Base-by-base conservation (phyloP, 2,329 filamentous ascomycete species). In the Aspergillus ibericus region DNA sequence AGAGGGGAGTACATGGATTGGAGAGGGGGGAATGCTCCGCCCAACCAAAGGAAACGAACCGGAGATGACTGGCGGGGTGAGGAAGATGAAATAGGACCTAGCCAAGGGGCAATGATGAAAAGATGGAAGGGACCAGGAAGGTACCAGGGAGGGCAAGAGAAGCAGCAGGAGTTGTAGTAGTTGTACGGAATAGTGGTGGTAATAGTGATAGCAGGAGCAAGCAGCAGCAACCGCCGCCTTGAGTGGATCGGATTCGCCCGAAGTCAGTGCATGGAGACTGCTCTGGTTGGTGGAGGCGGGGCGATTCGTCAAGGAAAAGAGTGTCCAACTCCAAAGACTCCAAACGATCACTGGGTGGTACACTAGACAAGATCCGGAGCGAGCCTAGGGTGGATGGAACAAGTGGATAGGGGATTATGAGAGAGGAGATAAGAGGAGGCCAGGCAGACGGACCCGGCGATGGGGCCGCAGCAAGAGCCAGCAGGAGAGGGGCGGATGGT, bases 171-270 rank as follows among this genome's bases (percentile, higher is more conserved):
- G 38, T 52, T 27, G 55, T 47, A 35, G 22, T 5, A 44, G 22
- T 34, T 48, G 46, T 55, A 51, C 47, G 50, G 27, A 25, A 42
- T 50, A 58, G 44, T 49, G 44, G 50, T 51, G 32, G 52, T 38
- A 44, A 49, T 59, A 55, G 58, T 36, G 22, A 50, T 44, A 46
- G 48, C 34, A 29, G 29, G 34, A 51, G 54, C 47, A 55, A 48
- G 42, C 27, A 42, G 42, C 27, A 42, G 47, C 34, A 51, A 29
- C 18, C 49, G 35, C 34, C 27, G 36, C 53, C 18, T 53, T 57
- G 60, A 63, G 63, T 66, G 63, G 63, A 66, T 66, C 62, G 55
- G 60, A 59, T 51, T 57, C 55, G 60, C 63, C 63, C 63, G 62
- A 66, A 60, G 59, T 59, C 56, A 65, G 58, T 38, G 59, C 53